Evolutionary conservation across 2,329 filamentous ascomycete species (phyloP), one percentile per base, ranked within the genome.

Genomic region (Colletotrichum musae): DNA sequence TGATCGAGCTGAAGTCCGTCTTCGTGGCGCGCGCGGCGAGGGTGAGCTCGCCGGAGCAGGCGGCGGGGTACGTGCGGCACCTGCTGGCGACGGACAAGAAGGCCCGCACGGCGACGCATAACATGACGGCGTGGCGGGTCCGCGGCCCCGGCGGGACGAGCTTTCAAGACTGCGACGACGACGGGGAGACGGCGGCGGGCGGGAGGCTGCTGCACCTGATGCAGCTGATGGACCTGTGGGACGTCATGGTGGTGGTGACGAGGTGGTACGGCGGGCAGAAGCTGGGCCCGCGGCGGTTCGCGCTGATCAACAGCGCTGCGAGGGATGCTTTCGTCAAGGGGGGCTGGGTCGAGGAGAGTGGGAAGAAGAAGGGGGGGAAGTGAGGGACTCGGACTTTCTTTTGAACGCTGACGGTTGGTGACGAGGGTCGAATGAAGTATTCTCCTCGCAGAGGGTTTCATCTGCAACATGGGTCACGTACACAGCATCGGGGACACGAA

Each of bases 221-320:
- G 91, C 94, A 98, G 83, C 82, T 97, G 70, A 98, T 98, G 93
- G 93, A 95, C 76, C 86, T 97, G 12, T 98, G 95, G 94, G 89
- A 97, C 79, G 92, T 92, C 16, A 92, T 98, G 84, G 94, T 99
- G 0, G 92, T 99, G 4, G 95, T 99, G 32, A 94, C 93, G 47
- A 85, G 96, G 71, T 99, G 96, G 96, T 99, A 97, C 80, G 96
- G 96, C 4, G 96, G 96, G 1, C 88, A 97, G 67, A 92, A 94
- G 74, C 82, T 99, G 53, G 96, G 96, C 0, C 95, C 95, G 58
- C 92, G 95, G 78, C 86, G 96, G 72, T 99, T 99, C 78, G 90
- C 94, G 13, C 85, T 97, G 63, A 98, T 99, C 77, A 98, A 98
- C 78, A 87, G 89, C 64, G 93, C 91, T 9, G 95, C 94, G 7